phyloP scores from a whole-genome alignment of 371 early-diverging fungal species.

The Zopfochytrium polystomum region DNA sequence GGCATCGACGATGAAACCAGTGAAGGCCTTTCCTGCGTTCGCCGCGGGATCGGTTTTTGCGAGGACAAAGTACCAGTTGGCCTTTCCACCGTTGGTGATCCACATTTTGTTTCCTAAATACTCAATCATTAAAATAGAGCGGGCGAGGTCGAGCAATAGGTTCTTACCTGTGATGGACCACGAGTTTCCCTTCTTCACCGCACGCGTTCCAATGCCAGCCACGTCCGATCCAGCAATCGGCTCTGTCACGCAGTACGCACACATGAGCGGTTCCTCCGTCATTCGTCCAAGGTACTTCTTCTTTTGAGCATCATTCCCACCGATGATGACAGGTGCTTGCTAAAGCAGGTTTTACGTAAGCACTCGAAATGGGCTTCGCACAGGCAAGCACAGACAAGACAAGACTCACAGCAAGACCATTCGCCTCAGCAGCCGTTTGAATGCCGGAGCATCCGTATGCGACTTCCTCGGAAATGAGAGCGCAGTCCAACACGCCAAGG shows the following conservation, averaged over 20 bases:
- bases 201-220: slow-evolving; percentile 49
- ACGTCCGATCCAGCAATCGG: slow-evolving; percentile 57
- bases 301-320: slow-evolving; percentile 80
- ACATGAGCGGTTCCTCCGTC: slow-evolving; percentile 88
- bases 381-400: not conserved
- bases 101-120: slow-evolving; percentile 47
- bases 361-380: not conserved
- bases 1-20: slow-evolving; percentile 94
- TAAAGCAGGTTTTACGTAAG: not conserved
- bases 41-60: slow-evolving; percentile 81
- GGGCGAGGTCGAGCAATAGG: not conserved
- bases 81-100: slow-evolving; percentile 96
- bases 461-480: slow-evolving; percentile 80
- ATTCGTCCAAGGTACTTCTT: slow-evolving; percentile 91
- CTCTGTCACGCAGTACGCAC: slow-evolving; percentile 88
- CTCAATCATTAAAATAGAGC: slow-evolving; percentile 8
- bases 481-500: slow-evolving; percentile 75
- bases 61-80: slow-evolving; percentile 98
- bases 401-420: slow-evolving; percentile 68
- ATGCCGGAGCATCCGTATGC: slow-evolving; percentile 96
- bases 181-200: slow-evolving; percentile 52
- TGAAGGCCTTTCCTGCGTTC: slow-evolving; percentile 85
- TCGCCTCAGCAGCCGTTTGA: slow-evolving; percentile 96
- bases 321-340: slow-evolving; percentile 88
- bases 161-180: slow-evolving; percentile 41